A percentile compares a stretch with the other conserved stretches of the same genome.
These are phyloP conservation scores for Volvariella volvacea DNA, from an alignment of 1,284 basidiomycete genomes.

Conservation along the genomic window DNA sequence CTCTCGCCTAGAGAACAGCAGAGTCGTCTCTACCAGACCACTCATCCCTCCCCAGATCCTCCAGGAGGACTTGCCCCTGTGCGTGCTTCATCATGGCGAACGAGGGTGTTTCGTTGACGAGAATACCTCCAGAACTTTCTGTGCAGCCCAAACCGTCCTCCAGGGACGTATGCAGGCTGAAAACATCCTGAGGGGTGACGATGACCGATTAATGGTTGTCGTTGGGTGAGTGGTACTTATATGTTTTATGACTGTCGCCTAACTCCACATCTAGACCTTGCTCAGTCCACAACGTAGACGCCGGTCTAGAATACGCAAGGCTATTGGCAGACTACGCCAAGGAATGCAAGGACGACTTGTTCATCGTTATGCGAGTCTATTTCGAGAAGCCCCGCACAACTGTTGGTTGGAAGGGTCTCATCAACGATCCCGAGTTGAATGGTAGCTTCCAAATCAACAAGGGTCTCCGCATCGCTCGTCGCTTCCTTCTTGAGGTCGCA, in stretches of 20 bases:
- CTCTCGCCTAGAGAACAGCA: conserved; percentile 75
- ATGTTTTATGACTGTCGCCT: conserved; percentile 1
- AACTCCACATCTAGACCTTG: conserved; percentile 59
- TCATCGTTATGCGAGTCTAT: conserved; percentile 96
- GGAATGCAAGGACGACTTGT: conserved; percentile 75
- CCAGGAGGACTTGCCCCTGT: conserved; percentile 82
- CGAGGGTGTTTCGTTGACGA: conserved; percentile 9
- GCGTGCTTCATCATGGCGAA: conserved; percentile 18
- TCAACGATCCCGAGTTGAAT: conserved; percentile 91
- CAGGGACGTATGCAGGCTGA: conserved; percentile 80
- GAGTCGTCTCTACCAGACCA: conserved; percentile 82
- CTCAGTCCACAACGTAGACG: conserved; percentile 85
- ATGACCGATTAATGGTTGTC: conserved; percentile 86
- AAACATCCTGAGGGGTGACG: conserved; percentile 74
- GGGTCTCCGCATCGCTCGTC: conserved; percentile 87
- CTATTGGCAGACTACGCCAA: conserved; percentile 80
- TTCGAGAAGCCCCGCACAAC: conserved; percentile 97
- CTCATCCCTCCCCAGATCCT: conserved; percentile 91
- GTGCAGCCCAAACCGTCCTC: conserved; percentile 76
- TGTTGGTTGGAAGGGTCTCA: conserved; percentile 97
- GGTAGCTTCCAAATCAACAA: conserved; percentile 92
- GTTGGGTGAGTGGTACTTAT: conserved; percentile 55
- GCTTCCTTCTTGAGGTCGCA: conserved; percentile 82
- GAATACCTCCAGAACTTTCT: conserved; percentile 33
- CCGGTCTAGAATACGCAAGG: conserved; percentile 80